A percentile compares a stretch with the other conserved stretches of the same genome.
phyloP scores from a whole-genome alignment of 495 filamentous ascomycete species.

The Pyronema domesticum region DNA sequence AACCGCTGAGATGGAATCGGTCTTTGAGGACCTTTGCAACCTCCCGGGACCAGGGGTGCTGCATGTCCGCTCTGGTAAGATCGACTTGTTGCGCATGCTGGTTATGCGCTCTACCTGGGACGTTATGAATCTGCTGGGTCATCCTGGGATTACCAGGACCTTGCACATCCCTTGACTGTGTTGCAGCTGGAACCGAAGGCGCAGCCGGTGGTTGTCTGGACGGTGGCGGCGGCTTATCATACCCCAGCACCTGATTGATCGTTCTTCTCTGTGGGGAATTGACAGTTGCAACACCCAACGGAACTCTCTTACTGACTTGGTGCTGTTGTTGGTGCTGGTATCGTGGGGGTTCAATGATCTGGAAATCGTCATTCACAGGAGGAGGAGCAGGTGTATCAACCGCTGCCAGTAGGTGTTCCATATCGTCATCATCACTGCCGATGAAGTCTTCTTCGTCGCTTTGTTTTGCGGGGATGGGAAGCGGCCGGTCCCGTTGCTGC shows the following conservation, averaged over 20 bases:
- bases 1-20: constrained; percentile 65
- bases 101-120: constrained; percentile 6
- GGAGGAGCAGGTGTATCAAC: constrained; percentile 6
- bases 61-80: constrained; percentile 28
- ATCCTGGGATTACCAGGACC: constrained; percentile 4
- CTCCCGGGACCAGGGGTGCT: constrained; percentile 65
- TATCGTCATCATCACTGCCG: constrained; percentile 17
- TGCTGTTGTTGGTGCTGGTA: too few species aligned
- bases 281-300: background rate
- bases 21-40: constrained; percentile 60
- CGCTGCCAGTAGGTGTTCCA: constrained; percentile 6
- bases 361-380: constrained; percentile 16
- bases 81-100: constrained; percentile 17
- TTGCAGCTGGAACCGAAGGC: constrained; percentile 7
- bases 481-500: background rate
- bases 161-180: constrained; percentile 5
- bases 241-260: constrained; percentile 15
- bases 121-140: background rate
- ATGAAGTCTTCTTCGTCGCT: constrained; percentile 18
- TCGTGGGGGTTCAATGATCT: background rate
- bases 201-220: constrained; percentile 2
- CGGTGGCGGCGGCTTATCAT: background rate
- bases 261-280: constrained; percentile 4
- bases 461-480: constrained; percentile 17
- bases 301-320: background rate